These are phyloP conservation scores for Forsythia suspensa DNA, from an alignment of 257 asterid genomes.

Conservation along the genomic window DNA sequence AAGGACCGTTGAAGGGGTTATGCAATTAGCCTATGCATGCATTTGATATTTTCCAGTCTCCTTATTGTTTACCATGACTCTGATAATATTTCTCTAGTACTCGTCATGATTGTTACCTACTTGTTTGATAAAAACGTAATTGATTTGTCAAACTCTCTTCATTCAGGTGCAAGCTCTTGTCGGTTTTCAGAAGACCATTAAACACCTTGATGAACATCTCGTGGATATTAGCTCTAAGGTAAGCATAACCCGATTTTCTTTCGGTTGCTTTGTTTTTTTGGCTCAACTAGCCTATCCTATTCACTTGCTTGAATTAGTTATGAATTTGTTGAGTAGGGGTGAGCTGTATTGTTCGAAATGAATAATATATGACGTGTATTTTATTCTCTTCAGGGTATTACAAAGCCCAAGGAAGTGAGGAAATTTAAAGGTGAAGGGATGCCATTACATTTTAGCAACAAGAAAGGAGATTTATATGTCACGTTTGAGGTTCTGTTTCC, in stretches of 20 bases:
- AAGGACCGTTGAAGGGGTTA: background rate
- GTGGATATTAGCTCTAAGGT: conserved; percentile 91
- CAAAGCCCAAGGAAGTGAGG: conserved; percentile 87
- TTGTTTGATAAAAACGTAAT: background rate
- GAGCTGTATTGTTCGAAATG: background rate
- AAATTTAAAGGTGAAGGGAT: conserved; percentile 91
- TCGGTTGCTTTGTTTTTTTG: background rate
- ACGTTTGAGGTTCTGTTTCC: conserved; percentile 92
- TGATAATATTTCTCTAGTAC: background rate
- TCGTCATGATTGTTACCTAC: background rate
- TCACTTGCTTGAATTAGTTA: background rate
- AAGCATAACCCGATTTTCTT: background rate
- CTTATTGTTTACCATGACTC: background rate
- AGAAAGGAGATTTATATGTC: conserved; percentile 81
- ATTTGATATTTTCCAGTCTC: background rate
- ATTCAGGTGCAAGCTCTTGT: conserved; percentile 93
- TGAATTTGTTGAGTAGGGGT: background rate
- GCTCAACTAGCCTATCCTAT: background rate
- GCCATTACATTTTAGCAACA: conserved; percentile 82
- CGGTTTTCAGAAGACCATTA: conserved; percentile 85
- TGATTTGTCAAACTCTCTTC: background rate
- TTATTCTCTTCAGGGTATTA: conserved; percentile 56
- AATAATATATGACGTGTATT: background rate
- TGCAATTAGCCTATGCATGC: background rate
- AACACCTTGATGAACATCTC: conserved; percentile 84